Conservation (phyloP, 306 rosid genomes). For the Amphicarpaea edgeworthii region DNA sequence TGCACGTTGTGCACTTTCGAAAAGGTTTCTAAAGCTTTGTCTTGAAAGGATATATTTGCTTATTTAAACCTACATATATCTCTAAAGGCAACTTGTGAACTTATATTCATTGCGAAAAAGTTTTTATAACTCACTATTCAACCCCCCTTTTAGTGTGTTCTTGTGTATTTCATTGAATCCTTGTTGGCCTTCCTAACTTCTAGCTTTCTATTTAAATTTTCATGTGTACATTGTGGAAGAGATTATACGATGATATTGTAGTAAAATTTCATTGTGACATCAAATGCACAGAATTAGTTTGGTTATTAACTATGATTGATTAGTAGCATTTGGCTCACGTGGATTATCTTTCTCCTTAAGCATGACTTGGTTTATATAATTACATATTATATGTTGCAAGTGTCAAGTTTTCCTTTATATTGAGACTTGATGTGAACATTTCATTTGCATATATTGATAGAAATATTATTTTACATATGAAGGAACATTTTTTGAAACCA, state of each 20-base stretch:
- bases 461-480: too few relatives aligned
- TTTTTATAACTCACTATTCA: too few relatives aligned
- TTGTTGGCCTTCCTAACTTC: conserved; percentile 19
- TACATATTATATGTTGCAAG: conserved; percentile 25
- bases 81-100: too few relatives aligned
- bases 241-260: conserved; percentile 18
- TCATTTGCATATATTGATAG: background rate
- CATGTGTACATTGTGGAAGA: conserved; percentile 6
- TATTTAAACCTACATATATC: too few relatives aligned
- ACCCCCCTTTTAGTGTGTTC: too few relatives aligned
- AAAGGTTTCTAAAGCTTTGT: too few relatives aligned
- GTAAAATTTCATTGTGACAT: conserved; percentile 22
- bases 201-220: conserved; percentile 23
- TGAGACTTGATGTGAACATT: background rate
- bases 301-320: conserved; percentile 8
- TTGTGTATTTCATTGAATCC: too few relatives aligned
- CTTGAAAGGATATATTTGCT: too few relatives aligned
- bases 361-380: conserved; percentile 3
- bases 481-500: too few relatives aligned
- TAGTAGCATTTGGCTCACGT: conserved; percentile 30
- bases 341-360: conserved; percentile 19
- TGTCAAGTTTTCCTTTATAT: conserved; percentile 27
- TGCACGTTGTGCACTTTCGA: too few relatives aligned
- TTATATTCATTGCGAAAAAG: too few relatives aligned
- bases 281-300: conserved; percentile 2